A percentile compares a stretch with the other conserved stretches of the same genome.
Evolutionary conservation across 2,329 filamentous ascomycete species (phyloP).

Genomic region (Ascochyta viciae-villosae): DNA sequence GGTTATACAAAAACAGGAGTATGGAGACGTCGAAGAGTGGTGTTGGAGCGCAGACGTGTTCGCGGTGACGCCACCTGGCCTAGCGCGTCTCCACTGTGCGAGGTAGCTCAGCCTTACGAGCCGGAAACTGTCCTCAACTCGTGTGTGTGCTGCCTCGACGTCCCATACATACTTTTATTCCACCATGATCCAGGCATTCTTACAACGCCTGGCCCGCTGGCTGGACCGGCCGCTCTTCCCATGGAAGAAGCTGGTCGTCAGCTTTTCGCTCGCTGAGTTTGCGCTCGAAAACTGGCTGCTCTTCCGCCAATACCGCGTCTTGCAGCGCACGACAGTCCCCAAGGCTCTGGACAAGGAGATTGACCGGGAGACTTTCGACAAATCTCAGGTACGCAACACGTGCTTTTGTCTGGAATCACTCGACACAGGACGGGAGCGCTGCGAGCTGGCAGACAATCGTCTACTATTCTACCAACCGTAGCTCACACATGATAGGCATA

Average conservation of each 20-base stretch:
- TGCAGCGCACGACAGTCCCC: constrained; percentile 80
- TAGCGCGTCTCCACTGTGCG: constrained; percentile 10
- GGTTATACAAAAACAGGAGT: too few relatives aligned
- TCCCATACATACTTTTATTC: constrained; percentile 12
- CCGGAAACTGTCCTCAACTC: constrained; percentile 35
- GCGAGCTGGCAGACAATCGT: background rate
- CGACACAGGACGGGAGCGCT: too few relatives aligned
- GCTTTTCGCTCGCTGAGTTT: constrained; percentile 92
- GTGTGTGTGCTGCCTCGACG: constrained; percentile 19
- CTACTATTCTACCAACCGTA: background rate
- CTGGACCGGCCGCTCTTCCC: constrained; percentile 93
- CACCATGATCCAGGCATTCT: constrained; percentile 48
- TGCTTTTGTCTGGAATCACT: background rate
- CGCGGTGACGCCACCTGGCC: constrained; percentile 5
- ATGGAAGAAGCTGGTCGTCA: constrained; percentile 95
- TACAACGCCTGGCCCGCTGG: constrained; percentile 75
- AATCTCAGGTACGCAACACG: constrained; percentile 71
- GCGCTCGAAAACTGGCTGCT: constrained; percentile 89
- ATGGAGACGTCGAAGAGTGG: background rate
- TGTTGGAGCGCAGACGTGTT: background rate
- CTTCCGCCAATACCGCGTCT: constrained; percentile 85
- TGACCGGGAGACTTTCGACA: constrained; percentile 88
- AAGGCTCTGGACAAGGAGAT: constrained; percentile 90
- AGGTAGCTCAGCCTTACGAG: constrained; percentile 20
- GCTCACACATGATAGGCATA: constrained; percentile 66